Conservation (phyloP, 805 yeast species). For the Saccharomycopsis schoenii region DNA sequence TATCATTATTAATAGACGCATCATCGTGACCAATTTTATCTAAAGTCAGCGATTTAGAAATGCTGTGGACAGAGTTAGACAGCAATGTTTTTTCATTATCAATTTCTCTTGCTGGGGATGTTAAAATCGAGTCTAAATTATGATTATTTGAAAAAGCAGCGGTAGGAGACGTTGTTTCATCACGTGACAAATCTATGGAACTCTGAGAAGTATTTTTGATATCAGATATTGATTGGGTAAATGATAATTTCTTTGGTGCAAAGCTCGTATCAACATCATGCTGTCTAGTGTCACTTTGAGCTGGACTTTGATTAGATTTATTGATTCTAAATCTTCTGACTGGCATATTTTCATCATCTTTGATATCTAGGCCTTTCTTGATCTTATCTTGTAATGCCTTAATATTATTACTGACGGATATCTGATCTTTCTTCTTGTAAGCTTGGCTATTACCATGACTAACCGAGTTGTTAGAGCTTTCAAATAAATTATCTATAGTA, state of each 20-base stretch:
- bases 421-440: conserved; percentile 10
- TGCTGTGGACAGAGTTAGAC: not conserved
- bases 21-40: not conserved
- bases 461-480: not conserved
- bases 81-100: not conserved
- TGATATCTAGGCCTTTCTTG: conserved; percentile 17
- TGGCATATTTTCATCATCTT: conserved; percentile 9
- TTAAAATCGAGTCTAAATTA: too few species aligned
- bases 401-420: conserved; percentile 17
- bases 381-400: conserved; percentile 19
- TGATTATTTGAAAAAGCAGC: not conserved
- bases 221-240: not conserved
- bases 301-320: not conserved
- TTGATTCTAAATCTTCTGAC: not conserved
- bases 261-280: not conserved
- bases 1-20: not conserved
- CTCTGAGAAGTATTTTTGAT: not conserved
- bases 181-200: not conserved
- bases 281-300: not conserved
- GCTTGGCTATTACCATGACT: not conserved
- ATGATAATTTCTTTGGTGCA: not conserved
- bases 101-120: not conserved
- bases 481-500: not conserved
- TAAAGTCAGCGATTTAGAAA: not conserved
- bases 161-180: not conserved